phyloP scores from a whole-genome alignment of 306 rosid species.

The Echinosophora koreensis region DNA sequence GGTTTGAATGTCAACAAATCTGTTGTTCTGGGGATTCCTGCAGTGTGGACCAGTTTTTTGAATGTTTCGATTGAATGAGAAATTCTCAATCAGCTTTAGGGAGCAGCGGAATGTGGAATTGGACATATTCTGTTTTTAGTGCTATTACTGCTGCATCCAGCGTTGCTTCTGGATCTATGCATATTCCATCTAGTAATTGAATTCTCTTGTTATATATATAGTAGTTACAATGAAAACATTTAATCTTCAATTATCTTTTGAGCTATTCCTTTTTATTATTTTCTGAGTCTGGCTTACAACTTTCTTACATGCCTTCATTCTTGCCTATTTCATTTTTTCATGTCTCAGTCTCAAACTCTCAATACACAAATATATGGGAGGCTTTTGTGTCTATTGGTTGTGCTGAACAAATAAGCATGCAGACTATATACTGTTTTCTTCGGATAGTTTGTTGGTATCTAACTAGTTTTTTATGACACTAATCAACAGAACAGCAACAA shows the following conservation, averaged over 20 bases:
- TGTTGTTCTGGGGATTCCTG: constrained; percentile 54
- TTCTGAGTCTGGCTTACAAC: constrained; percentile 18
- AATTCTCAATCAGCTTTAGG: constrained; percentile 88
- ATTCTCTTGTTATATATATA: constrained; percentile 35
- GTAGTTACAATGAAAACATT: constrained; percentile 21
- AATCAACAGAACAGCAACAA: constrained; percentile 80
- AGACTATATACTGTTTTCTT: constrained; percentile 30
- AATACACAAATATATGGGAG: constrained; percentile 23
- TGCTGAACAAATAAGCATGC: constrained; percentile 20
- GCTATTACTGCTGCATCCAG: constrained; percentile 96
- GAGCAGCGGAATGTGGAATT: constrained; percentile 95
- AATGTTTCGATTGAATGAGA: constrained; percentile 96
- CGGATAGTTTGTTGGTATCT: constrained; percentile 36
- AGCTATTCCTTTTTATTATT: constrained; percentile 9
- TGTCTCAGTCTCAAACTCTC: constrained; percentile 39
- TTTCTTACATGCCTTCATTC: constrained; percentile 19
- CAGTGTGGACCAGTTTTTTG: constrained; percentile 98
- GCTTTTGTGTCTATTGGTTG: constrained; percentile 10
- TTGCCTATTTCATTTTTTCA: constrained; percentile 27
- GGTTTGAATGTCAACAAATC: constrained; percentile 37
- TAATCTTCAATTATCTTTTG: constrained; percentile 24
- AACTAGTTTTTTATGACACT: constrained; percentile 33
- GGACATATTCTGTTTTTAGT: constrained; percentile 92
- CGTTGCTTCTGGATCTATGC: constrained; percentile 96
- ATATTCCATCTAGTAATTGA: constrained; percentile 72